Conservation (phyloP, 192 early-diverging fungal genomes). For the Backusella macrospora region DNA sequence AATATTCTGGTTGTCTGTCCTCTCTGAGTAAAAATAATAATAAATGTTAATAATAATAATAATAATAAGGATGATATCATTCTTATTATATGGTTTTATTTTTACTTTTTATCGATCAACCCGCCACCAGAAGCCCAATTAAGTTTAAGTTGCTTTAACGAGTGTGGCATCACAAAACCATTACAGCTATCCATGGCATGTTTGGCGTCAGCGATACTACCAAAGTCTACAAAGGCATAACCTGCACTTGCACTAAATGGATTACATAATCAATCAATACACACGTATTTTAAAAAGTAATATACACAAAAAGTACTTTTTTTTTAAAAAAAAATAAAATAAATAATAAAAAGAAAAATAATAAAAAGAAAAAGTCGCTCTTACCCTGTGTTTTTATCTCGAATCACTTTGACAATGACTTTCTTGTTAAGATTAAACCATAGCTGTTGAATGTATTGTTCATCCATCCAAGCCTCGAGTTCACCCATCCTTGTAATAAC, state of each 20-base stretch:
- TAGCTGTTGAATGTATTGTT: conserved; percentile 81
- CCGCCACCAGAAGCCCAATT: conserved; percentile 95
- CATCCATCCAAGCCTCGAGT: conserved; percentile 98
- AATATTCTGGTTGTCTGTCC: conserved; percentile 78
- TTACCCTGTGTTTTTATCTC: conserved; percentile 90
- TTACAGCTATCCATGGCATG: conserved; percentile 73
- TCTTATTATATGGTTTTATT: no score
- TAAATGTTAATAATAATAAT: neutral
- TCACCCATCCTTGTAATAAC: conserved; percentile 98
- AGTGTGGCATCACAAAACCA: conserved; percentile 80
- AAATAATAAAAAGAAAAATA: no score
- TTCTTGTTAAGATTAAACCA: conserved; percentile 87
- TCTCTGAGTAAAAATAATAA: conserved; percentile 43
- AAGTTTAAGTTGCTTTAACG: conserved; percentile 81
- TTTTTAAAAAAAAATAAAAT: neutral
- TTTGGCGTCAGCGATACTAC: conserved; percentile 63
- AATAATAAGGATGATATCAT: neutral
- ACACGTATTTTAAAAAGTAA: neutral
- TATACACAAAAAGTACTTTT: neutral
- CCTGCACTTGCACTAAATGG: conserved; percentile 62
- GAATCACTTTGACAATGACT: conserved; percentile 93
- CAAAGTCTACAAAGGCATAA: conserved; percentile 95
- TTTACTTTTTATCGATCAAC: conserved; percentile 57
- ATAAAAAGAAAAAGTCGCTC: no score
- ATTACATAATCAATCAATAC: conserved; percentile 10